phyloP scores from a whole-genome alignment of 2,329 filamentous ascomycete species.

The Colletotrichum destructivum region DNA sequence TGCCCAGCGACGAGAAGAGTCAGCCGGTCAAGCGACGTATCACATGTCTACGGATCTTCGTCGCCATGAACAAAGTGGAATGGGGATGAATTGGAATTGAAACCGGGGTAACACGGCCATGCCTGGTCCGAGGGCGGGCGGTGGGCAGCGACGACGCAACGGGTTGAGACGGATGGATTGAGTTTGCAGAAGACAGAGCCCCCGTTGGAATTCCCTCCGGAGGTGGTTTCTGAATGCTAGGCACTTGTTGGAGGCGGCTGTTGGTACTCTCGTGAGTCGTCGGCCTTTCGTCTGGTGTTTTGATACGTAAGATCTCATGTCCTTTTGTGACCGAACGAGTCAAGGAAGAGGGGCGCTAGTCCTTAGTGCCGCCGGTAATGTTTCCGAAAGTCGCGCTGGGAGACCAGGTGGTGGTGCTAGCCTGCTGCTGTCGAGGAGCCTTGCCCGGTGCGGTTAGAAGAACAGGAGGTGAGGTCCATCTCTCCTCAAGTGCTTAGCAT shows the following conservation, averaged over 20 bases:
- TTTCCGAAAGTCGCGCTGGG: constrained; percentile 21
- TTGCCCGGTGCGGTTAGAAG: constrained; percentile 2
- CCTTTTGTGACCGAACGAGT: constrained; percentile 31
- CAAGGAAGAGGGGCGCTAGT: constrained; percentile 27
- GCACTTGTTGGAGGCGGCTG: neutral
- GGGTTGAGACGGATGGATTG: constrained; percentile 24
- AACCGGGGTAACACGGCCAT: constrained; percentile 13
- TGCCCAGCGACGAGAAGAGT: constrained; percentile 1
- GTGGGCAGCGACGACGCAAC: neutral
- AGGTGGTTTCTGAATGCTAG: too few relatives aligned
- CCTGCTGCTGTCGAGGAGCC: neutral
- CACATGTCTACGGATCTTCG: constrained; percentile 24
- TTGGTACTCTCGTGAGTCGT: constrained; percentile 14
- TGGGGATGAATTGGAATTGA: neutral
- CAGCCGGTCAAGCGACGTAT: constrained; percentile 19
- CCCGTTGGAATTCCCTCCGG: neutral
- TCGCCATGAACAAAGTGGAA: neutral
- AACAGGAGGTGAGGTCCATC: neutral
- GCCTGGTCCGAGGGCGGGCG: constrained; percentile 14
- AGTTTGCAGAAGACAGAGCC: constrained; percentile 24
- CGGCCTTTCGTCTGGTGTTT: constrained; percentile 36
- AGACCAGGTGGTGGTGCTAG: neutral
- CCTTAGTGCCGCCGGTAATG: constrained; percentile 22
- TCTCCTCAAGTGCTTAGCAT: neutral
- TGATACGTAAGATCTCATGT: constrained; percentile 33